A percentile compares a stretch with the other conserved stretches of the same genome.
These are phyloP conservation scores for Fistulinella staudtii DNA, from an alignment of 1,284 basidiomycete species.

Conservation along the genomic window DNA sequence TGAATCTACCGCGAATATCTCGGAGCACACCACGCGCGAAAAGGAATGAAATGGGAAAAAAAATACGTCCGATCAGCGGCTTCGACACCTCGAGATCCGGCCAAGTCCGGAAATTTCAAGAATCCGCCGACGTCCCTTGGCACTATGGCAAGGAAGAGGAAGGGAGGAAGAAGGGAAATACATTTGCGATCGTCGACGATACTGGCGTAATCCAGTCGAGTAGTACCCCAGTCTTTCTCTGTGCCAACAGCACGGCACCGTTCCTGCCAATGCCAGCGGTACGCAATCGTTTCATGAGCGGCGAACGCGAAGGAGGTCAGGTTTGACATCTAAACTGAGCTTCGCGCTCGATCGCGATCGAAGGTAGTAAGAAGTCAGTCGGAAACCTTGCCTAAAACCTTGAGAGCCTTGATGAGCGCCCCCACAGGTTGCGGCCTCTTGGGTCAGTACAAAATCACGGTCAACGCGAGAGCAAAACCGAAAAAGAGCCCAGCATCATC, in stretches of 20 bases:
- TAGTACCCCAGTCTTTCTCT: too few species aligned
- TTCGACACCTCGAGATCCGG: constrained; percentile 23
- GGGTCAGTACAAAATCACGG: constrained; percentile 16
- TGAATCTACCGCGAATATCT: constrained; percentile 26
- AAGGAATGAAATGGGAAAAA: not conserved
- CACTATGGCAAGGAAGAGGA: too few species aligned
- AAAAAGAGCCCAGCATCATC: constrained; percentile 25
- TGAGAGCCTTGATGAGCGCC: too few species aligned
- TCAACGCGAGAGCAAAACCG: constrained; percentile 19
- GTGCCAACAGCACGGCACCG: too few species aligned
- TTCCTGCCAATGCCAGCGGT: too few species aligned
- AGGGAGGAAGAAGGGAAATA: constrained; percentile 3
- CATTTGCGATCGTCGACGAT: constrained; percentile 5
- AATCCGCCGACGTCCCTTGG: constrained; percentile 7
- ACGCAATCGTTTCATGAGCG: too few species aligned
- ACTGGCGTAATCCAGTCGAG: too few species aligned
- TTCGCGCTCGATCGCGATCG: constrained; percentile 23
- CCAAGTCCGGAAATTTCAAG: constrained; percentile 17
- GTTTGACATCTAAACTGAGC: constrained; percentile 9
- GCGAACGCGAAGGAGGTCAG: too few species aligned
- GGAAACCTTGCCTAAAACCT: not conserved
- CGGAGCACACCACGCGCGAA: too few species aligned
- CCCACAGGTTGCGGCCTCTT: constrained; percentile 27
- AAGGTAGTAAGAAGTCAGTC: constrained; percentile 6
- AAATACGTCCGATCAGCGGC: constrained; percentile 21